These are phyloP conservation scores for Epichloe amarillans DNA, from an alignment of 2,329 filamentous ascomycete genomes.

Conservation along the genomic window DNA sequence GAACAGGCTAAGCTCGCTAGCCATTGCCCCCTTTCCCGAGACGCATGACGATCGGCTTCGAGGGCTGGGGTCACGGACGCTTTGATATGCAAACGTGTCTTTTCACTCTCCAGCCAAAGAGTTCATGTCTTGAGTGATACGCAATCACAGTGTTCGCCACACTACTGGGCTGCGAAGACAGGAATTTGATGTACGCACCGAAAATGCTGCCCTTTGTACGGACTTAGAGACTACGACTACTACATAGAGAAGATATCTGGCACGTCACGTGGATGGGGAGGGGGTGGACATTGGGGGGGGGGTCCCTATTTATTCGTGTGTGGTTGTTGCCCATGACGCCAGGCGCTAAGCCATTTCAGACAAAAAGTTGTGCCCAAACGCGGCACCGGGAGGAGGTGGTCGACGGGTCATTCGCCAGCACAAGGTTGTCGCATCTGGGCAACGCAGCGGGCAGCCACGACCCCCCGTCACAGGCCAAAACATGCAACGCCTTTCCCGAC, in stretches of 20 bases:
- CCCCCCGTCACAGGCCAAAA: slow-evolving; percentile 16
- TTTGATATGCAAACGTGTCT: no score
- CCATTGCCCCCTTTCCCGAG: no score
- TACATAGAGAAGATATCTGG: background rate
- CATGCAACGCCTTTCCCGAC: slow-evolving; percentile 8
- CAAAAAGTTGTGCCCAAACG: background rate
- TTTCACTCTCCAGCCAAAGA: no score
- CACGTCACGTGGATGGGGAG: background rate
- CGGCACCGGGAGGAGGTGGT: background rate
- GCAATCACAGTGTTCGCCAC: background rate
- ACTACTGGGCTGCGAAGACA: background rate
- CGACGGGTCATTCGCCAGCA: background rate
- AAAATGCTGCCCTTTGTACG: background rate
- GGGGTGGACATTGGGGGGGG: background rate
- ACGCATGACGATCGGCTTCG: no score
- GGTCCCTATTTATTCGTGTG: background rate
- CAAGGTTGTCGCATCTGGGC: slow-evolving; percentile 7
- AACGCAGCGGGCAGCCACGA: slow-evolving; percentile 1
- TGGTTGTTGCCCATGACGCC: slow-evolving; percentile 8
- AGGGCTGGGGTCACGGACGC: no score
- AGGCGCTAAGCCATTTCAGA: slow-evolving; percentile 10
- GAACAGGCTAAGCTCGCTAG: no score
- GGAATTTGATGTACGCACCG: background rate
- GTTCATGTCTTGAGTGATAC: background rate
- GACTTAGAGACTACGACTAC: background rate